Base-by-base conservation (phyloP, 257 asterid genomes). In the Lycium ferocissimum region DNA sequence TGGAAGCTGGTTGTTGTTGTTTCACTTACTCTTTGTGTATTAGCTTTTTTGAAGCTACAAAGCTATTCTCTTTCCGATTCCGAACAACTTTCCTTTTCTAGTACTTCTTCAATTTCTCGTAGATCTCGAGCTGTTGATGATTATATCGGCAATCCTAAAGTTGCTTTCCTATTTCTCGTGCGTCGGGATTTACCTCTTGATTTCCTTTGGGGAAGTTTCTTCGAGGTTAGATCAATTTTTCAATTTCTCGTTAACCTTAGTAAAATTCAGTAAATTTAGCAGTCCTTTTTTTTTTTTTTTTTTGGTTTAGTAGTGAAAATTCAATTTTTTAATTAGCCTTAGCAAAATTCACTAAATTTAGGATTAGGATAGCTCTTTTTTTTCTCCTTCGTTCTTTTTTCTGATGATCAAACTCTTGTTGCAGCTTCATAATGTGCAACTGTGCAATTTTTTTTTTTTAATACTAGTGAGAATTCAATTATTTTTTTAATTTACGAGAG, bases 141-240 rank as follows among this genome's bases (percentile, higher is more conserved):
- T 2, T 91, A 89, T 87, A 69, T n/a, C 26, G 97, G 97, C 38
- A 88, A 88, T 89, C 94, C 97, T 2, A 97, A 93, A 89, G 85
- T 97, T 86, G 97, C 99, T 7, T 97, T 97, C 86, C 84, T 95
- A 62, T 97, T 92, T 82, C 92, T 95, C 22, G 91, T 90, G 54
- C 91, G 98, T 82, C 88, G 90, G 18, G 88, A 90, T 87, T 90
- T 95, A 89, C 99, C 98, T 35, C 98, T 97, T 49, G 99, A 95
- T 93, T 97, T 95, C 84, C 92, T 97, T 3, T 95, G 99, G 99
- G 95, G 89, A 63, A 92, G 91, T 84, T 97, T 93, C 87, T 93
- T 97, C 82, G 93, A 97, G 99, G 99, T 97, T 49, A 83, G 85
- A 4, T 22, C n/a, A 6, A 65, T n/a, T 38, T 40, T 20, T 17